Percentiles rank a stretch among this genome's conserved stretches.
phyloP scores from a whole-genome alignment of 1,284 basidiomycete species.

The Cystobasidium slooffiae region DNA sequence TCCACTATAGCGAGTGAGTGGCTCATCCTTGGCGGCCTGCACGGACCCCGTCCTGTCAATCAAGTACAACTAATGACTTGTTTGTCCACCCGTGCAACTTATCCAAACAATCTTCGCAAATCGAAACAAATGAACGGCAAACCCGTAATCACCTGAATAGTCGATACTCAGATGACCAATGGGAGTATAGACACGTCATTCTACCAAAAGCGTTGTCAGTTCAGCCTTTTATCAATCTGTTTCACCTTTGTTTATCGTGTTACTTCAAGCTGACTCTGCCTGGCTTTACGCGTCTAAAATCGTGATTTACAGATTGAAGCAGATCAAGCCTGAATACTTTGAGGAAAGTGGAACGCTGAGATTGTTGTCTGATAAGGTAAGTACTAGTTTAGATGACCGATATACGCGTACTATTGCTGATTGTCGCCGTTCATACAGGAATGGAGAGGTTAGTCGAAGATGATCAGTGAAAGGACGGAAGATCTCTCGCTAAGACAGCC shows the following conservation, averaged over 20 bases:
- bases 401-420: not conserved
- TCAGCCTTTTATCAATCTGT: not conserved
- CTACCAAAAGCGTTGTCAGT: conserved; percentile 50
- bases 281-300: not conserved
- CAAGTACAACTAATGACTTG: conserved; percentile 11
- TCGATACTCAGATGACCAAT: conserved; percentile 41
- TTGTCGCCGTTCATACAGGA: conserved; percentile 10
- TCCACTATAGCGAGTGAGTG: conserved; percentile 41
- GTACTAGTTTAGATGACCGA: not conserved
- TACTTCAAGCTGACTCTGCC: not conserved
- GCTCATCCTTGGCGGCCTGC: not conserved
- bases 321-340: conserved; percentile 50
- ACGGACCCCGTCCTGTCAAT: not conserved
- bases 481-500: not conserved
- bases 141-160: conserved; percentile 4
- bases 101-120: conserved; percentile 19
- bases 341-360: conserved; percentile 46
- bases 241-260: not conserved
- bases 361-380: conserved; percentile 33
- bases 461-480: not conserved
- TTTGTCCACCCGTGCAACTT: conserved; percentile 5
- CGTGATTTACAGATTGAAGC: conserved; percentile 28
- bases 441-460: conserved; percentile 33
- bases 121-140: not conserved
- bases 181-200: conserved; percentile 49